A percentile compares a stretch with the other conserved stretches of the same genome.
Evolutionary conservation across 2,329 filamentous ascomycete genomes (phyloP).

Genomic region (Paraphoma sp.): DNA sequence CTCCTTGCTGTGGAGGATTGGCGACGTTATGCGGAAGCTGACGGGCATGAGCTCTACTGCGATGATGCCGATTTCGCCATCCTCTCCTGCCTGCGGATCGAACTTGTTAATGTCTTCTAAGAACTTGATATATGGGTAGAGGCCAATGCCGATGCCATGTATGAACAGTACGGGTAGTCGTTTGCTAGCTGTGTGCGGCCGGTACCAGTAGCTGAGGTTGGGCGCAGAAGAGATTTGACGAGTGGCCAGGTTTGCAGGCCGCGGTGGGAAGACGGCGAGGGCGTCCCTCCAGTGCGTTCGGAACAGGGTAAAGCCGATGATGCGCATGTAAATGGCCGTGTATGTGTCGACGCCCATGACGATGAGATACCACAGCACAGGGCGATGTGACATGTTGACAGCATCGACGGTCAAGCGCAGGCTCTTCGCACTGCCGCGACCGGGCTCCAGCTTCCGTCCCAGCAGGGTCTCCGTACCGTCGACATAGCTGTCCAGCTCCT

Average conservation of each 20-base stretch:
- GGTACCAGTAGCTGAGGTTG: conserved; percentile 69
- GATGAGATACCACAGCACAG: conserved; percentile 68
- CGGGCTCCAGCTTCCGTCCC: conserved; percentile 59
- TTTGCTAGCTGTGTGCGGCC: conserved; percentile 65
- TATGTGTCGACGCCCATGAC: conserved; percentile 61
- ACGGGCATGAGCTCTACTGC: conserved; percentile 71
- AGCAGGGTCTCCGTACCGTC: conserved; percentile 60
- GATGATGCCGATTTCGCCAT: conserved; percentile 66
- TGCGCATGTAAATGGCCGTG: conserved; percentile 51
- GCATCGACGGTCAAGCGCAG: conserved; percentile 72
- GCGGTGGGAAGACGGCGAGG: conserved; percentile 64
- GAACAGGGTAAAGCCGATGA: conserved; percentile 61
- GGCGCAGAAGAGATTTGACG: conserved; percentile 56
- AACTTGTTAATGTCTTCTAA: conserved; percentile 58
- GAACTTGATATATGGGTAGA: conserved; percentile 68
- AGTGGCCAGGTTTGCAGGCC: conserved; percentile 59
- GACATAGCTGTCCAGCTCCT: conserved; percentile 64
- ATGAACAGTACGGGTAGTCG: conserved; percentile 70
- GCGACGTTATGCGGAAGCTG: conserved; percentile 66
- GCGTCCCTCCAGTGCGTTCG: conserved; percentile 52
- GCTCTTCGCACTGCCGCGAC: conserved; percentile 62
- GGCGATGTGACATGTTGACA: conserved; percentile 66
- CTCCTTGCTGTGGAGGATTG: conserved; percentile 59
- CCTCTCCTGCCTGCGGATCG: conserved; percentile 28
- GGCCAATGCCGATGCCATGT: conserved; percentile 73